A percentile compares a stretch with the other conserved stretches of the same genome.
Evolutionary conservation across 257 asterid species (phyloP).

Genomic region (Solanum habrochaites): DNA sequence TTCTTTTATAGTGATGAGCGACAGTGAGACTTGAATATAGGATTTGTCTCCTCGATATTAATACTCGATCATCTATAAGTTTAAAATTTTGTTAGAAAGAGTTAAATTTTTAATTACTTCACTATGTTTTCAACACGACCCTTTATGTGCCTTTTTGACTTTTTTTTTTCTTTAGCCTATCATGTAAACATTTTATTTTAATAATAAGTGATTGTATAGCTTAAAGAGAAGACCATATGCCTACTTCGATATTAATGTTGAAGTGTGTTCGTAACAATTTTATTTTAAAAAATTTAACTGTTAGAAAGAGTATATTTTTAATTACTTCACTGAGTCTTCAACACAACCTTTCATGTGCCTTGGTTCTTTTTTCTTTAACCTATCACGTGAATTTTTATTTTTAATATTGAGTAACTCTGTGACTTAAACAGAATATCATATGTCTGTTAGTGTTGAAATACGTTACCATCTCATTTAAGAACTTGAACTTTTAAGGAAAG

Average conservation of each 20-base stretch:
- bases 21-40: not conserved
- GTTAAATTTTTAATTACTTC: not conserved
- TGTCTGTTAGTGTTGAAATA: not conserved
- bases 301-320: not conserved
- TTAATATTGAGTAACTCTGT: not conserved
- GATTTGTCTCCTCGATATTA: not conserved
- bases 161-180: not conserved
- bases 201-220: not conserved
- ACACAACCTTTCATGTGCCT: not conserved
- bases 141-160: not conserved
- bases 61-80: not conserved
- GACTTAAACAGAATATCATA: not conserved
- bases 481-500: not conserved
- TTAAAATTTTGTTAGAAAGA: not conserved
- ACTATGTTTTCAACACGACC: not conserved
- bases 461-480: not conserved
- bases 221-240: not conserved
- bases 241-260: not conserved
- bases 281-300: not conserved
- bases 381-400: not conserved
- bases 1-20: not conserved
- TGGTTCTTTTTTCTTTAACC: not conserved
- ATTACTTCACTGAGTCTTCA: not conserved
- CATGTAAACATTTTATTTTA: not conserved
- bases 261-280: not conserved